Evolutionary conservation across 2,329 filamentous ascomycete species (phyloP).

Genomic region (Monosporascus ibericus): DNA sequence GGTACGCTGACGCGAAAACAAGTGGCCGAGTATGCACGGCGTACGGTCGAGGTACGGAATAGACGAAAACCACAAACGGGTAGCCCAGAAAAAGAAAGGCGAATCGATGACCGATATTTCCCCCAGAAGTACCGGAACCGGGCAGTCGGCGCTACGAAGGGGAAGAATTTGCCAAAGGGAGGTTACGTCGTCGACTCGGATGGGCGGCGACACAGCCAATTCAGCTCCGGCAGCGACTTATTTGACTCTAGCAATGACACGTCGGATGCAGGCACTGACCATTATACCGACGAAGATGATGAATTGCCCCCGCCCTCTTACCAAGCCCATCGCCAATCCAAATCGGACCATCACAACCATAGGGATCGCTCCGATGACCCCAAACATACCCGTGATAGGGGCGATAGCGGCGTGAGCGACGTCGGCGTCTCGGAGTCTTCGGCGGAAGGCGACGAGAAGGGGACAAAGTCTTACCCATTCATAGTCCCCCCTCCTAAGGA

Average conservation of each 20-base stretch:
- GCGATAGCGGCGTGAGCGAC: conserved; percentile 9
- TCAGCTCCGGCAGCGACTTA: conserved; percentile 18
- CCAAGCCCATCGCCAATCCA: conserved; percentile 7
- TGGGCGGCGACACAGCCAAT: conserved; percentile 14
- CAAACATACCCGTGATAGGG: conserved; percentile 7
- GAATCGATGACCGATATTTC: conserved; percentile 20
- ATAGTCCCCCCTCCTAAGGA: conserved; percentile 32
- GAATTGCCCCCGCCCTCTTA: conserved; percentile 8
- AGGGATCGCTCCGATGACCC: background rate
- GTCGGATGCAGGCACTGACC: conserved; percentile 2
- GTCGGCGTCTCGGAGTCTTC: conserved; percentile 2
- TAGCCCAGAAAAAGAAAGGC: conserved; percentile 10
- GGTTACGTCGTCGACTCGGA: conserved; percentile 14
- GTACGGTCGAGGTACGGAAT: conserved; percentile 40
- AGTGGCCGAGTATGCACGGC: conserved; percentile 44
- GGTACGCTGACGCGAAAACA: conserved; percentile 47
- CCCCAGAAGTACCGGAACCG: conserved; percentile 28
- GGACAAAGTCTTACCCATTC: conserved; percentile 30
- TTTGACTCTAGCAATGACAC: conserved; percentile 23
- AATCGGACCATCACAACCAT: conserved; percentile 11
- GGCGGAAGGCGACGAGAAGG: conserved; percentile 19
- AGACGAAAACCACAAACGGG: conserved; percentile 22
- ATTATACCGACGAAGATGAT: conserved; percentile 1
- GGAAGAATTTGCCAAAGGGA: conserved; percentile 2
- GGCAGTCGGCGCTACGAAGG: conserved; percentile 14